Evolutionary conservation across 2,329 filamentous ascomycete species (phyloP), one percentile per base, ranked within the genome.

Genomic region (Claviceps humidiphila): DNA sequence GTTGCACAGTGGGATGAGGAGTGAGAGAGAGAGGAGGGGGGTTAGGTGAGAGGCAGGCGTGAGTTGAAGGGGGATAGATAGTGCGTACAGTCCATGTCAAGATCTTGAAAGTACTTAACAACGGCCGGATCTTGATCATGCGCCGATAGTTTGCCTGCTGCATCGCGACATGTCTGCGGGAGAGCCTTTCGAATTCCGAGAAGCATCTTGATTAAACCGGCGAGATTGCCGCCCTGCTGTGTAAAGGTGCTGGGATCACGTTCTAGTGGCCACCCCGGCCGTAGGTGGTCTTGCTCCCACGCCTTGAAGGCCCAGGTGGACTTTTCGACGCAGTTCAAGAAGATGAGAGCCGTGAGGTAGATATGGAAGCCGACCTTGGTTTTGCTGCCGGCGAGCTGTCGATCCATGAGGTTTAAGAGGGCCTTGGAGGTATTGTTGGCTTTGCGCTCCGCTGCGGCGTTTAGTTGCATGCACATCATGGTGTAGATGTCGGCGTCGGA

Each of bases 241-340:
- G 77, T 77, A 59, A 78, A 84, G 49, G 71, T 69, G 49, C 70
- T 67, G 0, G 81, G 81, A 7, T 76, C 74, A 40, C 70, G 65
- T 60, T 80, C 77, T 3, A 84, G 69, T 4, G 81, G 81, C 81
- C 81, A 84, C 44, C 74, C 73, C 0, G 73, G 72, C 2, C 76
- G 73, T 26, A 82, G 72, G 49, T 77, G 75, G 52, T 79, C 74
- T 61, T 83, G 77, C 58, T 83, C 80, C 80, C 80, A 85, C 2
- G 78, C 80, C 56, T 82, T 82, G 67, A 84, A 84, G 1, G 78
- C 76, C 81, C 81, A 85, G 0, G 80, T 84, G 0, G 79, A 80
- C 66, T 84, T 84, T 61, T 85, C 81, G 14, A 84, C 71, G 57
- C 79, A 82, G 60, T 82, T 82, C 47, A 84, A 73, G 55, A 84